Conservation (phyloP, 2,329 filamentous ascomycete genomes). For the Hyphodiscus sp. region DNA sequence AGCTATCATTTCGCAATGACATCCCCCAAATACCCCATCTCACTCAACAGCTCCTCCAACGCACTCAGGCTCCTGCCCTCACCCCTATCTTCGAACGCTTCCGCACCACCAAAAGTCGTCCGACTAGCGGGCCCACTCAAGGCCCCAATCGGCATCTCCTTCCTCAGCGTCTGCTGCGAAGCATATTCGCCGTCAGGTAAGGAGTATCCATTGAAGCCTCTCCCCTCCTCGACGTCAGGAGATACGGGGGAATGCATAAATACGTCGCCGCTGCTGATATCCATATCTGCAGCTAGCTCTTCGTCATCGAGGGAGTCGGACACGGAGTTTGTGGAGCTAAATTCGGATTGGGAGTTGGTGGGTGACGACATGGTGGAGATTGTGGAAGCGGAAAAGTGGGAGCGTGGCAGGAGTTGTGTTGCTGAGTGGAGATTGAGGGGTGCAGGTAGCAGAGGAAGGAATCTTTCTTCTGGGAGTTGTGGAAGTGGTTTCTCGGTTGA, state of each 20-base stretch:
- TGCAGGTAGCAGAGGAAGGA: constrained; percentile 8
- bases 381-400: constrained; percentile 28
- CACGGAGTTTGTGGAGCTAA: constrained; percentile 16
- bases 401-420: constrained; percentile 18
- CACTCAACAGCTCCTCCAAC: constrained; percentile 43
- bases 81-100: constrained; percentile 16
- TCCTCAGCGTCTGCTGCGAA: background rate
- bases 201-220: constrained; percentile 19
- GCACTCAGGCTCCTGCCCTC: constrained; percentile 22
- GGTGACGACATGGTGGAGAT: constrained; percentile 24
- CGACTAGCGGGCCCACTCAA: constrained; percentile 1
- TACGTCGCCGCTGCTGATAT: constrained; percentile 20
- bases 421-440: constrained; percentile 17
- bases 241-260: constrained; percentile 17
- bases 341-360: constrained; percentile 21
- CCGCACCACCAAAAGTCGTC: constrained; percentile 20
- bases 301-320: constrained; percentile 20
- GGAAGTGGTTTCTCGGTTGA: constrained; percentile 25
- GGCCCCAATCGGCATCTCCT: background rate
- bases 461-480: constrained; percentile 18
- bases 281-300: constrained; percentile 16
- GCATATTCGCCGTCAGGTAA: constrained; percentile 10
- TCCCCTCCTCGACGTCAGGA: constrained; percentile 2
- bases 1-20: constrained; percentile 31
- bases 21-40: constrained; percentile 43